A percentile compares a stretch with the other conserved stretches of the same genome.
phyloP scores from a whole-genome alignment of 306 rosid species.

The Ceratonia siliqua region DNA sequence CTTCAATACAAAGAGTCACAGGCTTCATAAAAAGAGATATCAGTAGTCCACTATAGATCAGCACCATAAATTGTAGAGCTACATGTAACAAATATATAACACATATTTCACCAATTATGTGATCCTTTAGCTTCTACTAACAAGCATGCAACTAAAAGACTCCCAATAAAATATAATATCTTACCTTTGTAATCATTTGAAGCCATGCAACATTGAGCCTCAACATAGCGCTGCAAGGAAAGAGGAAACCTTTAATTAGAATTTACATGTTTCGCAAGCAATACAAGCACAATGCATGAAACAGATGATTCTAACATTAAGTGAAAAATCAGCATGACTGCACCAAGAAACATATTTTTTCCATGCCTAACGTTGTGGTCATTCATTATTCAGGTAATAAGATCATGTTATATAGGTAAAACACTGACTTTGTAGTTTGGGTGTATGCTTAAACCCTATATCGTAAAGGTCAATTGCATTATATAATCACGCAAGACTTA shows the following conservation, averaged over 20 bases:
- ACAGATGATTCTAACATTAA: neutral
- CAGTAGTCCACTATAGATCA: neutral
- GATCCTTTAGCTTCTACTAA: conserved; percentile 11
- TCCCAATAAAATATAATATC: conserved; percentile 25
- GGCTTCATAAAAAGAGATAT: neutral
- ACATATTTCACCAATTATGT: conserved; percentile 12
- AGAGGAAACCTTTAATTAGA: conserved; percentile 22
- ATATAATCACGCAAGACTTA: neutral
- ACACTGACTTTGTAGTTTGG: neutral
- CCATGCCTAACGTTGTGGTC: neutral
- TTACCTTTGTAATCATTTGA: conserved; percentile 95
- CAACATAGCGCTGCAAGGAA: conserved; percentile 84
- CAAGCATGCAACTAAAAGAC: conserved; percentile 18
- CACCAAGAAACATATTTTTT: neutral
- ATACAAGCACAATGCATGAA: conserved; percentile 30
- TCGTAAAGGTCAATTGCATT: conserved; percentile 1
- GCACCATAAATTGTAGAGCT: neutral
- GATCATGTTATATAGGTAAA: neutral
- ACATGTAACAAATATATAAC: neutral
- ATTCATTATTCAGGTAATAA: neutral
- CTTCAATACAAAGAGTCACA: neutral
- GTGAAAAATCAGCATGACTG: neutral
- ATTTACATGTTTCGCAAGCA: neutral
- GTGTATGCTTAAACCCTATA: neutral
- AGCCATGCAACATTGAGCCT: conserved; percentile 93